Conservation (phyloP, 2,329 filamentous ascomycete species). For the Tympanopsis confertula region DNA sequence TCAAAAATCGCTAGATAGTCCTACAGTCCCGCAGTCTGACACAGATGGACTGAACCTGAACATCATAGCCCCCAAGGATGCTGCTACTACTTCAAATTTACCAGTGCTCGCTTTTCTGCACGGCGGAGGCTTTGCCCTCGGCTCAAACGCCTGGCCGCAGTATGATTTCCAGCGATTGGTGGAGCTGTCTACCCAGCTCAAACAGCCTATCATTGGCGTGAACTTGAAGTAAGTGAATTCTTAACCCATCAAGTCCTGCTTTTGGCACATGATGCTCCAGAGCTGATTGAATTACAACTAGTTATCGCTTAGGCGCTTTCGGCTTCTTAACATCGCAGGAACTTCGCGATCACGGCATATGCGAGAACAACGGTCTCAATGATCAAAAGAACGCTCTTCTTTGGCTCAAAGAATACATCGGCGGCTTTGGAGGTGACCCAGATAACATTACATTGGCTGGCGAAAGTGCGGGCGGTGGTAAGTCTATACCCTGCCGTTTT, state of each 20-base stretch:
- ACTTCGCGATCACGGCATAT: constrained; percentile 27
- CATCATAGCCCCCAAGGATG: constrained; percentile 27
- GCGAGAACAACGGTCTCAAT: constrained; percentile 28
- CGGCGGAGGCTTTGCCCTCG: constrained; percentile 35
- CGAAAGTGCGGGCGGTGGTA: constrained; percentile 33
- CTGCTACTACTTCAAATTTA: constrained; percentile 16
- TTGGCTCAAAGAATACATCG: constrained; percentile 19
- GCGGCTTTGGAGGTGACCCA: constrained; percentile 19
- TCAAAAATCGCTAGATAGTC: constrained; percentile 30
- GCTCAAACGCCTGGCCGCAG: constrained; percentile 38
- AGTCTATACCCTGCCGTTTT: no score
- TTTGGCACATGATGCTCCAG: constrained; percentile 1
- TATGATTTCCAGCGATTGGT: constrained; percentile 33
- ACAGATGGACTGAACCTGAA: constrained; percentile 38
- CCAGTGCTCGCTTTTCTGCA: constrained; percentile 41
- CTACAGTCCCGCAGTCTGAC: constrained; percentile 27
- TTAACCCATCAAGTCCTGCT: no score
- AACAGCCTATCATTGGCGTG: constrained; percentile 31
- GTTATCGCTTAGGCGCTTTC: constrained; percentile 31
- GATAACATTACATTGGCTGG: constrained; percentile 22
- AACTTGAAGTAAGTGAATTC: constrained; percentile 24
- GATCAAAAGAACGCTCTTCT: constrained; percentile 20
- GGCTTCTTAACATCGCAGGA: constrained; percentile 36
- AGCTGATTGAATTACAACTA: constrained; percentile 7
- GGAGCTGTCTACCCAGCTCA: constrained; percentile 26